These are phyloP conservation scores for Rubia peregrina DNA, from an alignment of 305 asterid species.

Conservation along the genomic window DNA sequence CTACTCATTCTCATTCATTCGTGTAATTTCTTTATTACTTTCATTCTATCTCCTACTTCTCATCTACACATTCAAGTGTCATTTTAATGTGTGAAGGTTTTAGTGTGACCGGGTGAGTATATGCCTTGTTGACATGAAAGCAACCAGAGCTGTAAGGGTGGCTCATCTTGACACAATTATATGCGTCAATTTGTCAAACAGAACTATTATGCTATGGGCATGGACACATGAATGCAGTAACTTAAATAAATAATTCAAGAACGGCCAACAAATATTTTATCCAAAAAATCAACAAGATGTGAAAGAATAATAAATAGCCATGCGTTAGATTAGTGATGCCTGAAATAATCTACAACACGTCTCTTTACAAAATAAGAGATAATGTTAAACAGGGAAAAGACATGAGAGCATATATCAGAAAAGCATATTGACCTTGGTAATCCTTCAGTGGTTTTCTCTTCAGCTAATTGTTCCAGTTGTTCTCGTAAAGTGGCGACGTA, in stretches of 20 bases:
- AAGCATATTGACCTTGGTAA: conserved; percentile 55
- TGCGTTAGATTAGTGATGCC: neutral
- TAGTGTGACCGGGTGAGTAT: too few species aligned
- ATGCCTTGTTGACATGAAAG: neutral
- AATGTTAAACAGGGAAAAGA: neutral
- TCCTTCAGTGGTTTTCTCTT: conserved; percentile 71
- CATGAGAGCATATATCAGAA: neutral
- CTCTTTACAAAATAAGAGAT: neutral
- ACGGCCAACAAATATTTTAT: neutral
- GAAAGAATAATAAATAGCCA: too few species aligned
- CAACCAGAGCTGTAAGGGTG: neutral
- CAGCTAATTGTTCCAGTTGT: conserved; percentile 80
- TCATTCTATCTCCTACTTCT: too few species aligned
- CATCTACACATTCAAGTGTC: too few species aligned
- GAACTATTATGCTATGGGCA: neutral
- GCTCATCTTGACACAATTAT: neutral
- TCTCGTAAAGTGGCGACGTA: conserved; percentile 83
- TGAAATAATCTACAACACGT: neutral
- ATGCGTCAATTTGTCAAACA: neutral
- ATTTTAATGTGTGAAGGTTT: too few species aligned
- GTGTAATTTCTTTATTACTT: too few species aligned
- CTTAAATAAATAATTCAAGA: too few species aligned
- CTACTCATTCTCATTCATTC: too few species aligned
- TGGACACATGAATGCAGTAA: neutral
- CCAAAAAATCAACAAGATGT: neutral